Base-by-base conservation (phyloP, 2,329 filamentous ascomycete species). In the Cryphonectria nitschkei region DNA sequence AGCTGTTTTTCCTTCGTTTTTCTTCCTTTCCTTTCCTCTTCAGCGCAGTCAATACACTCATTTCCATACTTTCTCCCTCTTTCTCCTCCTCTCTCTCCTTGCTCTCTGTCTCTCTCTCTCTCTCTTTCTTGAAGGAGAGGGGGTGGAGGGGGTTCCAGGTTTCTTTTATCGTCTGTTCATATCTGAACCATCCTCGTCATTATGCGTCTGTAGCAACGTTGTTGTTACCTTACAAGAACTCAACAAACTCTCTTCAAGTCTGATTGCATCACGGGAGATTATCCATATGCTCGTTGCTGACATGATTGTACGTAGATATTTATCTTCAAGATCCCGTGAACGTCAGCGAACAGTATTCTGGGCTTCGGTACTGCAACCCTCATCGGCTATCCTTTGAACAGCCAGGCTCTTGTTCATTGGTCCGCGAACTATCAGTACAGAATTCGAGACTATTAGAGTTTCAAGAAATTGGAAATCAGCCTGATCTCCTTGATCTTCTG, bases 401-500 rank as follows among this genome's bases (percentile, higher is more conserved):
- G 7, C 22, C 26, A 13, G 16, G 13, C 9, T 50, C 69, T 1
- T 70, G 58, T n/a, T 8, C n/a, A 4, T 14, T 68, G 7, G n/a
- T 70, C 1, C 64, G 34, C 0, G 50, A 68, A 3, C 26, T 60
- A 2, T 8, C 56, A 1, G 16, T 3, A 7, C 58, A 58, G 2
- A 66, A 19, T 14, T 70, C 63, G 5, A 39, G 16, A 7, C 34
- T 37, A 3, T 0, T 26, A 9, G 41, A n/a, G 4, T 62, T 70
- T 11, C 39, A 67, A 29, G 54, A 37, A 22, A 8, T 62, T 0
- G 2, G 19, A 1, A 16, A 32, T 2, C 56, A 67, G 11, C 63
- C 63, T 34, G 68, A 70, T n/a, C 8, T 70, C 1, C 39, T 70
- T 14, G 68, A 70, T 3, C 34, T 60, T 60, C 34, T 81, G 0